These are phyloP conservation scores for Ceratocystis lukuohia DNA, from an alignment of 2,329 filamentous ascomycete species.

Conservation along the genomic window DNA sequence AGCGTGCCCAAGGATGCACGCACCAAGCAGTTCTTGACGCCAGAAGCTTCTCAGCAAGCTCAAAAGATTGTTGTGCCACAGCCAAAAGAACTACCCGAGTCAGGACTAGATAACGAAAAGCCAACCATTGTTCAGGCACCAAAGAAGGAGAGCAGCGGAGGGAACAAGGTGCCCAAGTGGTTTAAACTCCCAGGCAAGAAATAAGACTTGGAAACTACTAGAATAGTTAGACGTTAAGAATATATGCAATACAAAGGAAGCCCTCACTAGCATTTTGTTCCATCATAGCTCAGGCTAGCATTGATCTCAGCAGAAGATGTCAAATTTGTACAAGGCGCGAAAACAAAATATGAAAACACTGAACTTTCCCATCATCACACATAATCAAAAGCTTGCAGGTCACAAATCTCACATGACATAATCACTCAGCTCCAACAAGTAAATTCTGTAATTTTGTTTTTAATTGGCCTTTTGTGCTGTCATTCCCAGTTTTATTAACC, in stretches of 20 bases:
- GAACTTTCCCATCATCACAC: neutral
- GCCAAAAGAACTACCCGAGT: constrained; percentile 25
- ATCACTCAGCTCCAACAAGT: neutral
- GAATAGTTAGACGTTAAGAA: too few species aligned
- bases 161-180: constrained; percentile 52
- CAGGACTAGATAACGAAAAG: constrained; percentile 29
- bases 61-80: constrained; percentile 54
- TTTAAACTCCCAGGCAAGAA: constrained; percentile 61
- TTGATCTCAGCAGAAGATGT: too few species aligned
- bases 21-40: constrained; percentile 45
- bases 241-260: too few species aligned
- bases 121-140: constrained; percentile 19
- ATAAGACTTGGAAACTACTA: constrained; percentile 25
- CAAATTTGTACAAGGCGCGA: neutral
- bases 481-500: constrained; percentile 17
- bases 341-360: neutral
- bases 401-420: neutral
- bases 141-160: constrained; percentile 28
- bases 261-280: too few species aligned
- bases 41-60: constrained; percentile 45
- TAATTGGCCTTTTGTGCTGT: constrained; percentile 18
- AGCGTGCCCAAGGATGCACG: constrained; percentile 43
- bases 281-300: too few species aligned
- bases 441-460: constrained; percentile 14
- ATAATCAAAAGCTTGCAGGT: too few species aligned